phyloP scores from a whole-genome alignment of 2,329 filamentous ascomycete genomes.

The Diaporthe sp. region DNA sequence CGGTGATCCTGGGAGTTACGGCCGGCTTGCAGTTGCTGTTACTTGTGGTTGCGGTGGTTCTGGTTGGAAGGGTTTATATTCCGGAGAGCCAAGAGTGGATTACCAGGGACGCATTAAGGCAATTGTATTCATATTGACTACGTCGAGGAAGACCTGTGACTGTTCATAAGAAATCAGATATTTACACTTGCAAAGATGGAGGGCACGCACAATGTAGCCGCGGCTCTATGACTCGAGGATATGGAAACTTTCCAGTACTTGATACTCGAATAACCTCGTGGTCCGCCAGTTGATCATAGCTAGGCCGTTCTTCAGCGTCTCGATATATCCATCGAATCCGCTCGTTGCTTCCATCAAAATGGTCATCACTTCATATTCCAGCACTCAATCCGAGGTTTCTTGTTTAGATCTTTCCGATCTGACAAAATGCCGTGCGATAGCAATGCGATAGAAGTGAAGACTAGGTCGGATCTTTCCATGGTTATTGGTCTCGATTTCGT shows the following conservation, averaged over 20 bases:
- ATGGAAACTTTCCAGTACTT: too few species aligned
- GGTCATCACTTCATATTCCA: too few species aligned
- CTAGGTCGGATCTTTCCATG: not conserved
- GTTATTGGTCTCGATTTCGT: not conserved
- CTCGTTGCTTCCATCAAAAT: too few species aligned
- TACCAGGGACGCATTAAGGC: not conserved
- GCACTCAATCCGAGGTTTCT: not conserved
- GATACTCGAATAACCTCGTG: too few species aligned
- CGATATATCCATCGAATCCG: too few species aligned
- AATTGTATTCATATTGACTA: not conserved
- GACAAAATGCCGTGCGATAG: not conserved
- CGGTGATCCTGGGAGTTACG: not conserved
- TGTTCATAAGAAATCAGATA: not conserved
- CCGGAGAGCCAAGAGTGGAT: conserved; percentile 2
- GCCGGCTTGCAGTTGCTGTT: conserved; percentile 6
- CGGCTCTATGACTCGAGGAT: not conserved
- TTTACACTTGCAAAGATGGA: not conserved
- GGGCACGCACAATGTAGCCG: too few species aligned
- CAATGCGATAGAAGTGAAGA: not conserved
- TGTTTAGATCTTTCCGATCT: too few species aligned
- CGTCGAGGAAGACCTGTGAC: not conserved
- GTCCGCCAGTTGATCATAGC: too few species aligned
- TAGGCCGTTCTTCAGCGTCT: too few species aligned
- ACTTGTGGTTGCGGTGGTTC: not conserved
- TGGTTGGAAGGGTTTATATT: not conserved